Conservation (phyloP, 805 yeast species). For the Zygoascus biomembranicola region DNA sequence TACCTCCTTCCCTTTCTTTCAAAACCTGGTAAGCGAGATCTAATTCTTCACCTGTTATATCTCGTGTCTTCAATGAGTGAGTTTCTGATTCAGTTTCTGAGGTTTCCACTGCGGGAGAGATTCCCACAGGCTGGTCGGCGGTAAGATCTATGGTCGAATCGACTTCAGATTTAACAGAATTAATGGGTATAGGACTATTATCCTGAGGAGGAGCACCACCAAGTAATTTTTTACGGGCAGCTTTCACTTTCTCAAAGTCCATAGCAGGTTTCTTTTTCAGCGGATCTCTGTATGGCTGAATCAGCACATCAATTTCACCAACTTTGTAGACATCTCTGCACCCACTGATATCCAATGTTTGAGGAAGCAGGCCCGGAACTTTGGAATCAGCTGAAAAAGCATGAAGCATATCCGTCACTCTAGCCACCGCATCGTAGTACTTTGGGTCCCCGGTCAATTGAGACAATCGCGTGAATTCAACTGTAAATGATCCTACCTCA, state of each 20-base stretch:
- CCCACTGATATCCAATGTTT: constrained; percentile 42
- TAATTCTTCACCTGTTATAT: neutral
- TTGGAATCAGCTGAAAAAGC: constrained; percentile 27
- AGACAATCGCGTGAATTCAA: constrained; percentile 46
- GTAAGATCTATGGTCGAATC: neutral
- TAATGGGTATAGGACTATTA: neutral
- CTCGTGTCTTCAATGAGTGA: neutral
- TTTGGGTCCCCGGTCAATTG: constrained; percentile 41
- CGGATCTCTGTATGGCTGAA: neutral
- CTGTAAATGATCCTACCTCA: constrained; percentile 41
- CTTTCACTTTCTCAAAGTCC: neutral
- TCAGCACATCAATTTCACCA: neutral
- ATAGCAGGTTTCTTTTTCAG: neutral
- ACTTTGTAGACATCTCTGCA: constrained; percentile 26
- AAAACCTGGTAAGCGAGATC: neutral
- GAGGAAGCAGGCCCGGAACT: constrained; percentile 39
- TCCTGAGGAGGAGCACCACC: neutral
- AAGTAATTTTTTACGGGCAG: neutral
- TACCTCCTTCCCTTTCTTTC: neutral
- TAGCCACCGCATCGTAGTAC: constrained; percentile 43
- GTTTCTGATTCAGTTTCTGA: neutral
- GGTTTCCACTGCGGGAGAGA: neutral
- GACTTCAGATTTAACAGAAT: neutral
- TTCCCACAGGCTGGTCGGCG: neutral
- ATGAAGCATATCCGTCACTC: constrained; percentile 34